Evolutionary conservation across 352 stramenopile genomes (phyloP).

Genomic region (Phytophthora tentaculata): DNA sequence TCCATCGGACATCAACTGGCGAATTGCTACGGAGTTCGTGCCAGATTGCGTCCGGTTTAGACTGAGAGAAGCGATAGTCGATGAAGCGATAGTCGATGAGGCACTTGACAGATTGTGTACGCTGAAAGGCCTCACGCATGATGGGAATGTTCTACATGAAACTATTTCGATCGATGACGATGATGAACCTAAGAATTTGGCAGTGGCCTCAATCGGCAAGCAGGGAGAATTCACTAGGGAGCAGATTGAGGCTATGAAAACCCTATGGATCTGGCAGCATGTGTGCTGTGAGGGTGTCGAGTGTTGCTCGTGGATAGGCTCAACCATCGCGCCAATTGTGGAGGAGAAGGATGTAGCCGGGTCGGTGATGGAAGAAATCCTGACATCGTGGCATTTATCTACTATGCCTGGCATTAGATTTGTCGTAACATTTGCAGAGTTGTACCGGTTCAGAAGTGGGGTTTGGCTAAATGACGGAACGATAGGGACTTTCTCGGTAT

Average conservation of each 20-base stretch:
- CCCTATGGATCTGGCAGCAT: background rate
- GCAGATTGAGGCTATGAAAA: background rate
- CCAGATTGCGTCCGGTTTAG: too few species aligned
- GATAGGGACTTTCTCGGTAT: background rate
- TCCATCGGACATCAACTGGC: too few species aligned
- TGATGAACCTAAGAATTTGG: background rate
- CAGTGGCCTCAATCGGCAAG: background rate
- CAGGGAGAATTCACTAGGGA: background rate
- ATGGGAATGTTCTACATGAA: background rate
- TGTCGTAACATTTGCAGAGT: background rate
- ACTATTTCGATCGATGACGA: background rate
- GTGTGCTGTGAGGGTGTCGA: too few species aligned
- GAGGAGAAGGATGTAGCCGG: too few species aligned
- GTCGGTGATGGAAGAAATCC: too few species aligned
- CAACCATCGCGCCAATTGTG: too few species aligned
- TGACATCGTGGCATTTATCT: too few species aligned
- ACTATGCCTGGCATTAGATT: background rate
- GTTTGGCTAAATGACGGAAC: background rate
- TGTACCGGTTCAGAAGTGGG: background rate
- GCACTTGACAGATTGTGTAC: background rate
- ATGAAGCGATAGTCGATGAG: too few species aligned
- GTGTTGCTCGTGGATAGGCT: too few species aligned
- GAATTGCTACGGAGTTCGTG: background rate
- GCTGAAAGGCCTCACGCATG: too few species aligned
- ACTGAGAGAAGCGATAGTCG: too few species aligned